These are phyloP conservation scores for Fusarium citri DNA, from an alignment of 2,329 filamentous ascomycete species.

Conservation along the genomic window DNA sequence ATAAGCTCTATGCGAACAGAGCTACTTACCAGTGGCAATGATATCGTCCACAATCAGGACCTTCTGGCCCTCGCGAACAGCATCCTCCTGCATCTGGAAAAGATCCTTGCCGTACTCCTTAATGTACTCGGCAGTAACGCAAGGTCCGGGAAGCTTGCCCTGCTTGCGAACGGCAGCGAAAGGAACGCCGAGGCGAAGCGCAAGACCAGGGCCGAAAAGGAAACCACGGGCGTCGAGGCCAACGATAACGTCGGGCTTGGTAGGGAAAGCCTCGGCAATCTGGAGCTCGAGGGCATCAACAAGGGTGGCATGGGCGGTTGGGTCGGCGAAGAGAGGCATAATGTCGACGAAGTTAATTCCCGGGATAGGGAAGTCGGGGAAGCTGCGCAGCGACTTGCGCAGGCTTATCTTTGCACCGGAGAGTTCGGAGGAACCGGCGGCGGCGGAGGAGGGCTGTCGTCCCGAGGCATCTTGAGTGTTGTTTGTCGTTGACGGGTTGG, in stretches of 20 bases:
- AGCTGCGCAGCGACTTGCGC: constrained; percentile 80
- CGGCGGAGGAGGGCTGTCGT: constrained; percentile 71
- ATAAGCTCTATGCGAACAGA: constrained; percentile 3
- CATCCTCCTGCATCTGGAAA: constrained; percentile 94
- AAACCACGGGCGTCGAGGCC: constrained; percentile 95
- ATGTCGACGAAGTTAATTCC: constrained; percentile 99
- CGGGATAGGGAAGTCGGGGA: constrained; percentile 89
- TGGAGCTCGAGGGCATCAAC: constrained; percentile 88
- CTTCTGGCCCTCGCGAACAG: constrained; percentile 85
- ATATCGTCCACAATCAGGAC: constrained; percentile 97
- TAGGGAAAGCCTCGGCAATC: constrained; percentile 71
- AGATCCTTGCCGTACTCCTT: constrained; percentile 97
- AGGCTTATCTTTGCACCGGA: constrained; percentile 77
- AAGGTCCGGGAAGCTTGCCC: constrained; percentile 94
- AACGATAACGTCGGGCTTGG: constrained; percentile 87
- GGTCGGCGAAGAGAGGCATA: constrained; percentile 91
- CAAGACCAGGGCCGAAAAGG: constrained; percentile 91
- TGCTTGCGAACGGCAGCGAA: constrained; percentile 96
- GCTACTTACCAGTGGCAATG: constrained; percentile 88
- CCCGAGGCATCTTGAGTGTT: constrained; percentile 67
- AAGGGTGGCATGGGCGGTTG: constrained; percentile 77
- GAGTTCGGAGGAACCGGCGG: constrained; percentile 73
- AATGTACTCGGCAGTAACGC: constrained; percentile 84
- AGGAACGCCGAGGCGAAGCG: constrained; percentile 81
- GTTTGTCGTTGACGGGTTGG: constrained; percentile 45